Base-by-base conservation (phyloP, 2,329 filamentous ascomycete genomes). In the Diaporthe batatas region DNA sequence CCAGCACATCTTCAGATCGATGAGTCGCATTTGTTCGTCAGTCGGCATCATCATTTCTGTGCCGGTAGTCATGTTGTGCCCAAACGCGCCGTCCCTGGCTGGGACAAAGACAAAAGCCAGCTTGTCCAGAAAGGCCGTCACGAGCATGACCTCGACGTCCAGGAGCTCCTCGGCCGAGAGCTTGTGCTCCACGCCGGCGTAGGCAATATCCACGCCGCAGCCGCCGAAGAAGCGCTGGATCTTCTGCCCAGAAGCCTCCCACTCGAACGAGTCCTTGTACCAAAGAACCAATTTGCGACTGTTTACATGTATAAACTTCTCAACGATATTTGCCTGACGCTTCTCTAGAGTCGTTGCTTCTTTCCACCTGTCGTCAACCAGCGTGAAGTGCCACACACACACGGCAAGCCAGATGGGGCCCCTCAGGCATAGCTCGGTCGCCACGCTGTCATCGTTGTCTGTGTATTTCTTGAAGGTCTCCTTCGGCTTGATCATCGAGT, bases 121-220 rank as follows among this genome's bases (percentile, higher is more conserved):
- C 49, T 25, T 53, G n/a, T 53, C 49, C n/a, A 53, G 10, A 53
- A 53, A 53, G n/a, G 49, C 49, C 10, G 49, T 53, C n/a, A 53
- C 49, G 25, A 53, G 49, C 49, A 53, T 53, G 10, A 23, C 49
- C n/a, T 53, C 49, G n/a, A 53, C 49, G 10, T 25, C 49, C 49
- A 53, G 25, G n/a, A 53, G n/a, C 49, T 53, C n/a, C 49, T 53
- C n/a, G 8, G 49, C 8, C 1, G n/a, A 23, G 49, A 53, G 49
- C 49, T 23, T 53, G 16, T 53, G 49, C 49, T 23, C 49, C 23
- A 16, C 49, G 6, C 10, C n/a, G 14, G 49, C 49, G 21, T n/a
- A 47, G 18, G 21, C 6, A 1, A 53, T 4, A 6, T 5, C 23
- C 49, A 53, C 49, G 49, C 4, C 49, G n/a, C 3, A 25, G 11